Evolutionary conservation across 768 basidiomycete species (phyloP), one percentile per base, ranked within the genome.

Genomic region (Gymnopilus junonius): DNA sequence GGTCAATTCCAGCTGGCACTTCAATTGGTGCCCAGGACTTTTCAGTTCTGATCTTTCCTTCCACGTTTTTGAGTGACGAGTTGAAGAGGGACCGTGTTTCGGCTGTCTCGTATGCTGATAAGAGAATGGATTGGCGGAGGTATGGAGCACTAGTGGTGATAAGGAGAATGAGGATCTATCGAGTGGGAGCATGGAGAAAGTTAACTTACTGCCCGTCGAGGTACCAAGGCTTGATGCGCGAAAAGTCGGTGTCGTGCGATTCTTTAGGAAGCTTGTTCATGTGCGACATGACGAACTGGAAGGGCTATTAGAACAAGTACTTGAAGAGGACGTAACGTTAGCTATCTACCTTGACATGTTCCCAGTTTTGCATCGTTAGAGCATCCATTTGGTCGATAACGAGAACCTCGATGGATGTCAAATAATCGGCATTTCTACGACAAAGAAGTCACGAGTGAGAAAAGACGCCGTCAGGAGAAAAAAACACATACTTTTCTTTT

Each of bases 291-390:
- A 97, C 86, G 72, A 92, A 95, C 95, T 97, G 58, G 23, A 27
- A 32, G 2, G 55, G 37, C 15, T 20, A 11, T 61, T 15, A 25
- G 61, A 7, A 58, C 55, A 55, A 29, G 8, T 3, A 4, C 6
- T 20, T 17, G 32, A 20, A 14, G 7, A 43, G 14, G 17, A 45
- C 35, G 10, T 35, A 14, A 39, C 27, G 34, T 20, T 60, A 27
- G 25, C 10, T 21, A 70, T 81, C 35, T 71, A 94, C 96, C 83
- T 97, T 93, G 20, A 96, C 84, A 71, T 99, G 97, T 39, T 98
- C 95, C 97, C 97, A 99, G 70, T 99, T 99, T 78, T 99, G 97
- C 97, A 99, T 99, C 3, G 87, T 85, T 69, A 99, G 84, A 3
- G 91, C 91, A 74, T 99, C 95, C 81, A 94, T 82, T 70, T 97